Conservation (phyloP, 768 basidiomycete species). For the Amanita thiersii region DNA sequence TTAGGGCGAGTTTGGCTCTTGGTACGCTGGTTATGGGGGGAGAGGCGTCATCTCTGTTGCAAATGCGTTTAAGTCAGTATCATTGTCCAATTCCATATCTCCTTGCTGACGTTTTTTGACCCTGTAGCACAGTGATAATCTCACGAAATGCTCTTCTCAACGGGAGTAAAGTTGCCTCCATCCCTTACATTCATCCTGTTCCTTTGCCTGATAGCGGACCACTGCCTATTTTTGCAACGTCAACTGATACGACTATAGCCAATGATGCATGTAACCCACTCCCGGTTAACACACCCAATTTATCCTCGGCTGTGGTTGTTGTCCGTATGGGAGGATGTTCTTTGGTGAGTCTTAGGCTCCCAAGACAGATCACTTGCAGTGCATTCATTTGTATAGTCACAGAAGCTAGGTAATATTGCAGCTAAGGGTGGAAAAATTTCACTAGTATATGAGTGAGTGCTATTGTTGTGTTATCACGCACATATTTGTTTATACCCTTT, state of each 20-base stretch:
- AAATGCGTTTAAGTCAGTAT: conserved; percentile 41
- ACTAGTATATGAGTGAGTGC: conserved; percentile 48
- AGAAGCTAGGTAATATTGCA: conserved; percentile 44
- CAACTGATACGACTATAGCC: conserved; percentile 40
- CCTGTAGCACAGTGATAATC: conserved; percentile 44
- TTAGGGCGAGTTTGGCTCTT: conserved; percentile 52
- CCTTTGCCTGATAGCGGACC: conserved; percentile 38
- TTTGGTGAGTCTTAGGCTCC: conserved; percentile 33
- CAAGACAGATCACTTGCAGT: background rate
- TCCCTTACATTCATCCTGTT: conserved; percentile 45
- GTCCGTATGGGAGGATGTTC: conserved; percentile 53
- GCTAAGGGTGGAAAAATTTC: conserved; percentile 42
- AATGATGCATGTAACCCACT: conserved; percentile 56
- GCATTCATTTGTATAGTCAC: conserved; percentile 21
- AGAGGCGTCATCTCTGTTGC: conserved; percentile 52
- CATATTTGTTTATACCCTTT: background rate
- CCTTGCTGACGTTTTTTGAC: background rate
- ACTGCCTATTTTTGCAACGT: conserved; percentile 51
- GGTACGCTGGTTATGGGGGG: conserved; percentile 49
- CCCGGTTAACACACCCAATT: conserved; percentile 43
- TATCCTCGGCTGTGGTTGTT: conserved; percentile 44
- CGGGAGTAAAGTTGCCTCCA: conserved; percentile 37
- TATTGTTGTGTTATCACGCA: no score
- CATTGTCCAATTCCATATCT: no score
- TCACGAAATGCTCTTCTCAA: conserved; percentile 47